Evolutionary conservation across 2,329 filamentous ascomycete genomes (phyloP), one percentile per base, ranked within the genome.

Genomic region (Exserohilum turcica): DNA sequence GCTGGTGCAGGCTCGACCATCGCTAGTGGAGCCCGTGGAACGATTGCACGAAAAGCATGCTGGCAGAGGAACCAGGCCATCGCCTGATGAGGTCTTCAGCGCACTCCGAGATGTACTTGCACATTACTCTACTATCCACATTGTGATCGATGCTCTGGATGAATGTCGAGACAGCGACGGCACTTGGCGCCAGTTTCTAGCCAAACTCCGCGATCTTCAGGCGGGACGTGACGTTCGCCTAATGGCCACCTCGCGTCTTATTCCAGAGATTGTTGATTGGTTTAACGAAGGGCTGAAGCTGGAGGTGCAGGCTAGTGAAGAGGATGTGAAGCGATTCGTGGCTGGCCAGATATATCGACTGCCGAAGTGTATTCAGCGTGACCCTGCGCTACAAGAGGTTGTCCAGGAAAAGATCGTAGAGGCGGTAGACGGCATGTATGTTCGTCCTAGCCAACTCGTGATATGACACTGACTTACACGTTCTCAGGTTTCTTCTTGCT

Each of bases 91-190:
- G 37, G 48, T 59, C 13, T 27, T 9, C 31, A 43, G 6, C 7
- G 35, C 48, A 6, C 35, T 64, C 3, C 47, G 7, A 24, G 6
- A 18, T n/a, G 45, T 52, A 6, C 15, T 55, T 39, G 33, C 52
- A 32, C 10, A 54, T 8, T 59, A 51, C 13, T 35, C 56, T 12
- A 33, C 16, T 10, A 38, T 56, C 2, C 48, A 50, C 27, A 55
- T 75, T 24, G 56, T 67, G 1, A 33, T 76, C 8, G 72, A 75
- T 59, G 73, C 68, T 21, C 52, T 75, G 15, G 71, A 76, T 42
- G 71, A 75, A 49, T 72, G 66, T 55, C 59, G 50, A 13, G 21
- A 24, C 21, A 24, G 21, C 21, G 28, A 59, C 18, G 52, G 33
- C 21, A 58, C 56, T 42, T 50, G 54, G 3, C 24, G 19, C 9